phyloP scores from a whole-genome alignment of 768 basidiomycete genomes.

The Scleroderma bovista region DNA sequence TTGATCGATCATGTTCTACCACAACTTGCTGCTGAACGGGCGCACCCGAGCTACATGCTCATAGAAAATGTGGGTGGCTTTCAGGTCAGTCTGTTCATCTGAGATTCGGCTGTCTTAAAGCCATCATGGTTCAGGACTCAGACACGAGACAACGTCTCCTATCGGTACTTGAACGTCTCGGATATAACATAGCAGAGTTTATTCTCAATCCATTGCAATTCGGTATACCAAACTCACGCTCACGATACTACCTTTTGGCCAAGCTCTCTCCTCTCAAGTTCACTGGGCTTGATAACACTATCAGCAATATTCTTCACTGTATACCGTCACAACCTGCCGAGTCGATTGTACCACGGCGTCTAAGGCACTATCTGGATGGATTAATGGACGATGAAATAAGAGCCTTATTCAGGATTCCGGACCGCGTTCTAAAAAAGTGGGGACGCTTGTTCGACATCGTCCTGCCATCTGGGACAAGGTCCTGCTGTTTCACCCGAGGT shows the following conservation, averaged over 20 bases:
- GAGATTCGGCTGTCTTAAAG: constrained; percentile 5
- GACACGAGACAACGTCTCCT: constrained; percentile 55
- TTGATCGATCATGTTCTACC: constrained; percentile 61
- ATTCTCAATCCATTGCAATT: constrained; percentile 74
- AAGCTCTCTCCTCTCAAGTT: constrained; percentile 42
- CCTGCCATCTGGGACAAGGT: constrained; percentile 50
- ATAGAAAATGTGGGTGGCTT: constrained; percentile 84
- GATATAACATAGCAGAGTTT: constrained; percentile 56
- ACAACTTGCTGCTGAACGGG: constrained; percentile 37
- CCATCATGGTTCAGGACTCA: constrained; percentile 44
- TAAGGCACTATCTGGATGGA: constrained; percentile 12
- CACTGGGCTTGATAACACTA: constrained; percentile 11
- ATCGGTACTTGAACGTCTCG: constrained; percentile 44
- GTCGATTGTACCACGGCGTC: background rate
- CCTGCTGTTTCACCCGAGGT: constrained; percentile 84
- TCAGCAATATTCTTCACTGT: constrained; percentile 38
- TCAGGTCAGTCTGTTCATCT: constrained; percentile 45
- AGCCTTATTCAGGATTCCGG: constrained; percentile 41
- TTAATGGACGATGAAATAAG: constrained; percentile 8
- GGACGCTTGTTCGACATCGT: constrained; percentile 79
- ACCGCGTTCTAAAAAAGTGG: constrained; percentile 66
- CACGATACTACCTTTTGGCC: constrained; percentile 77
- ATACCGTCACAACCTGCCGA: constrained; percentile 45
- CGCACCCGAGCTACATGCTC: constrained; percentile 55
- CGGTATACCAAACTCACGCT: constrained; percentile 75